Base-by-base conservation (phyloP, 768 basidiomycete genomes). In the Naematelia encephala region DNA sequence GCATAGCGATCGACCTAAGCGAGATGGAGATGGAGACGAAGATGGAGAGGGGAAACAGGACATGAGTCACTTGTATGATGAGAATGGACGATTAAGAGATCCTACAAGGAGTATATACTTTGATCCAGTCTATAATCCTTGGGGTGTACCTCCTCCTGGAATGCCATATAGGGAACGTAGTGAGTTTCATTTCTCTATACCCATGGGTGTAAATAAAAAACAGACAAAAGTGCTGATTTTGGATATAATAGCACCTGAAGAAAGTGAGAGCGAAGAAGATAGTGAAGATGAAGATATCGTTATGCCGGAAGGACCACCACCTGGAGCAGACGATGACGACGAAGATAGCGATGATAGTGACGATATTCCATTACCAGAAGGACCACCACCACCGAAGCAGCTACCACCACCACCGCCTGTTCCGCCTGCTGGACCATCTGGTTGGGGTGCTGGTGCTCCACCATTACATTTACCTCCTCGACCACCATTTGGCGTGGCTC, bases 21-120 rank as follows among this genome's bases (percentile, higher is more conserved):
- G 46, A 78, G 59, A 79, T 72, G 27, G 69, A 77, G 53, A 77
- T 61, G 79, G 79, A 65, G 86, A 83, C 61, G 81, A 87, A 55
- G 88, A 86, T 50, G 72, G 79, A 73, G 45, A 80, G 81, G 46
- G 80, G 81, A 60, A 67, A 63, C 48, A 47, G 25, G 45, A 54
- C 1, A 21, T 42, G 56, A 49, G 28, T 26, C 14, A 16, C 21
- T 30, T 92, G 23, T 80, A 92, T 79, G 84, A 88, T 68, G 87
- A 88, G 75, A 84, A 87, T 69, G 92, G 92, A 11, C 82, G 90
- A 42, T 87, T 91, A 62, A 82, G 87, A 54, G 89, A 91, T 79
- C 92, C 92, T n/a, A 90, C 90, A 71, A 82, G 90, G 64, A 91
- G 89, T 77, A 81, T 93, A 30, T 97, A 94, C 76, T 97, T 91